phyloP scores from a whole-genome alignment of 2,329 filamentous ascomycete species.

The Colletotrichum siamense region DNA sequence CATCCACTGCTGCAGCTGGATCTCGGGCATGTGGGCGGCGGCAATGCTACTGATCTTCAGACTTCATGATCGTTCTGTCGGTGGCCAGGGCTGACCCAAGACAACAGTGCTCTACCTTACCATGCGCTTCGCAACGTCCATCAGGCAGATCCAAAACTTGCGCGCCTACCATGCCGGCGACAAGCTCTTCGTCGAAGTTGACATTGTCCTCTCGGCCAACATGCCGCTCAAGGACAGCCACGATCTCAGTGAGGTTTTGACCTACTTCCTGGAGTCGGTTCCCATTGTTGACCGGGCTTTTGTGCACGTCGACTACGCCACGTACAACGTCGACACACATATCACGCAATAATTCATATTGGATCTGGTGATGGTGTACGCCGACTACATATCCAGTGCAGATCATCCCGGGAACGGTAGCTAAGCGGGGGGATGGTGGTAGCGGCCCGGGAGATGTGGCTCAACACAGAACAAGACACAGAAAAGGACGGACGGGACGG shows the following conservation, averaged over 20 bases:
- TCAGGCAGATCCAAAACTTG: constrained; percentile 83
- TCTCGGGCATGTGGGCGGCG: neutral
- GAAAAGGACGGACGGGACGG: neutral
- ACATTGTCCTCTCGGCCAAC: constrained; percentile 81
- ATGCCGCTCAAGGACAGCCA: constrained; percentile 81
- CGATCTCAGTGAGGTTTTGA: constrained; percentile 77
- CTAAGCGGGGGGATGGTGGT: neutral
- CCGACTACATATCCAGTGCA: neutral
- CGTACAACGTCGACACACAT: constrained; percentile 66
- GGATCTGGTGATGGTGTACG: neutral
- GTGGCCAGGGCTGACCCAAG: neutral
- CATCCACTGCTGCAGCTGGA: neutral
- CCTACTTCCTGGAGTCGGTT: constrained; percentile 85
- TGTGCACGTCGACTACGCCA: constrained; percentile 70
- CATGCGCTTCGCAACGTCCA: constrained; percentile 90
- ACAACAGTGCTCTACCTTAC: constrained; percentile 77
- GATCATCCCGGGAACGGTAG: neutral
- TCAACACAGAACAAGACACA: neutral
- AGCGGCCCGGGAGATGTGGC: neutral
- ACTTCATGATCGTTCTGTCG: neutral
- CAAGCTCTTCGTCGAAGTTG: constrained; percentile 82
- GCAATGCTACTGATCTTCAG: neutral
- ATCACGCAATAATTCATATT: constrained; percentile 48
- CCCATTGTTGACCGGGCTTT: constrained; percentile 78
- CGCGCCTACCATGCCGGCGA: constrained; percentile 87